Evolutionary conservation across 2,329 filamentous ascomycete genomes (phyloP).

Genomic region (Colletotrichum sp.): DNA sequence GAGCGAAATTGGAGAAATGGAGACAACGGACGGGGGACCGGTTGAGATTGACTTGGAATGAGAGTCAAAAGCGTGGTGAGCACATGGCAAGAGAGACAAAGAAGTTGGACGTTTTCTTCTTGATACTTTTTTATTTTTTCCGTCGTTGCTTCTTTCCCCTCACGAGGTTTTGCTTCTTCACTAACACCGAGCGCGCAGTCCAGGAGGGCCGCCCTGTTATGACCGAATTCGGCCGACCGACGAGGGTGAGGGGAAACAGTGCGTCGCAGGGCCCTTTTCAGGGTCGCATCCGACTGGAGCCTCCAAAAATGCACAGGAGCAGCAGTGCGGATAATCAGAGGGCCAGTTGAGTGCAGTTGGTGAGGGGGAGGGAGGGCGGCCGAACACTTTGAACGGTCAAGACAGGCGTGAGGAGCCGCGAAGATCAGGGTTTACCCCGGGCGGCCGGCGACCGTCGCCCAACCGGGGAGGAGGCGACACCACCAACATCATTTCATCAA

Average conservation of each 20-base stretch:
- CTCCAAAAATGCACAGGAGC: neutral
- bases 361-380: neutral
- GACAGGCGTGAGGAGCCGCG: neutral
- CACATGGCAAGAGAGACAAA: constrained; percentile 9
- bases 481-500: neutral
- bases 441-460: neutral
- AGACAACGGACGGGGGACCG: neutral
- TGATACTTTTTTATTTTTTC: neutral
- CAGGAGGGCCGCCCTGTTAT: neutral
- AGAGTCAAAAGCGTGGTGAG: neutral
- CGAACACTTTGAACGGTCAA: neutral
- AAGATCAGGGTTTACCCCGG: neutral
- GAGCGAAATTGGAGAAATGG: neutral
- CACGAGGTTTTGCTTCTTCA: constrained; percentile 8
- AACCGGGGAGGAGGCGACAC: neutral
- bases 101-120: neutral
- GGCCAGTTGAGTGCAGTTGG: neutral
- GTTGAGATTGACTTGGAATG: neutral
- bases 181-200: neutral
- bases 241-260: neutral
- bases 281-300: neutral
- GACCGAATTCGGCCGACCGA: neutral
- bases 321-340: neutral
- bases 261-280: neutral
- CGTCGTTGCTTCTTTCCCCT: neutral